A percentile compares a stretch with the other conserved stretches of the same genome.
phyloP scores from a whole-genome alignment of 1,284 basidiomycete species.

The Hypsizygus ulmarius region DNA sequence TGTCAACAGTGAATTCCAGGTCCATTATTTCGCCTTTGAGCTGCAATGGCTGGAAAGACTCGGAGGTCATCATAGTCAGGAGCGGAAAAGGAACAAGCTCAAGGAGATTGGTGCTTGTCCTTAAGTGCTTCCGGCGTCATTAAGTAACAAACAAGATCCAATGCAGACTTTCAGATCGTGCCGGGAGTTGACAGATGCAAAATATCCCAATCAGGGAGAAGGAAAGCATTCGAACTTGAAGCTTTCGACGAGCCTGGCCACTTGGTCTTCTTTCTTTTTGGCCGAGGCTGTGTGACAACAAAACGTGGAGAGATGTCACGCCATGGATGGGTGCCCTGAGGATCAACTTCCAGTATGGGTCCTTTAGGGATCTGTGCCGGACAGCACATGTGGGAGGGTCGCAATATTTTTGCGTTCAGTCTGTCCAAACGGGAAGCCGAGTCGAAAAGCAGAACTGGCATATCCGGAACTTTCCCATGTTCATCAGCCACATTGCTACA shows the following conservation, averaged over 20 bases:
- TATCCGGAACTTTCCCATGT: constrained; percentile 35
- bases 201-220: constrained; percentile 30
- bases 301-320: constrained; percentile 17
- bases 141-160: constrained; percentile 41
- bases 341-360: constrained; percentile 28
- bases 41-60: constrained; percentile 46
- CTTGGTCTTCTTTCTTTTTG: constrained; percentile 23
- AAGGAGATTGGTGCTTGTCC: constrained; percentile 37
- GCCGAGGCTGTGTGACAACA: constrained; percentile 29
- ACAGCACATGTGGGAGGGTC: constrained; percentile 30
- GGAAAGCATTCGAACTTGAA: constrained; percentile 21
- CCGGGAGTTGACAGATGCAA: constrained; percentile 32
- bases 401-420: constrained; percentile 27
- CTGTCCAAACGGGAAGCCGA: constrained; percentile 31
- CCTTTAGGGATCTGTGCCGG: constrained; percentile 15
- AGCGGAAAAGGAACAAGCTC: constrained; percentile 42
- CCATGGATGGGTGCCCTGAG: constrained; percentile 31
- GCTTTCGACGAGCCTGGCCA: constrained; percentile 25
- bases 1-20: constrained; percentile 64
- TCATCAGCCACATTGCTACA: constrained; percentile 16
- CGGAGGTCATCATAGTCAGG: constrained; percentile 43
- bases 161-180: constrained; percentile 30
- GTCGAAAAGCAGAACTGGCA: constrained; percentile 26
- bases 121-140: constrained; percentile 47
- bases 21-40: constrained; percentile 68